Evolutionary conservation across 768 basidiomycete species (phyloP).

Genomic region (Chiua virens): DNA sequence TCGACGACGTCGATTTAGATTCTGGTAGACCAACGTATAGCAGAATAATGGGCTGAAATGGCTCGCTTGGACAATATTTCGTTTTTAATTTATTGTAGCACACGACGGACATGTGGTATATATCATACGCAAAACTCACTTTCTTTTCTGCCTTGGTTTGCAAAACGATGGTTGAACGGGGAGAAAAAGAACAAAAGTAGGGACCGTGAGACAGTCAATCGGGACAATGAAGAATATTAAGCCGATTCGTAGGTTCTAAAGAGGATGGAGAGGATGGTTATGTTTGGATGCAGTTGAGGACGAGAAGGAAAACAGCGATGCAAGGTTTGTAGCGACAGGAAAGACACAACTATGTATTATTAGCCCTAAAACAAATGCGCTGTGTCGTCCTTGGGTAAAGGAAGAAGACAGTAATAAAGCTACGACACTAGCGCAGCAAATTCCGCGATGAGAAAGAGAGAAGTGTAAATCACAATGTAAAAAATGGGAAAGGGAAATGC

Average conservation of each 20-base stretch:
- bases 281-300: conserved; percentile 18
- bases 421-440: conserved; percentile 25
- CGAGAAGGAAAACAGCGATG: conserved; percentile 31
- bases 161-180: not conserved
- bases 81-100: too few species aligned
- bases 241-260: conserved; percentile 19
- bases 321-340: conserved; percentile 28
- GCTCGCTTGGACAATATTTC: too few species aligned
- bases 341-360: conserved; percentile 26
- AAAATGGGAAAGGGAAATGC: conserved; percentile 14
- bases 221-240: conserved; percentile 21
- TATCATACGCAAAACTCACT: not conserved
- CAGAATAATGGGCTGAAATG: too few species aligned
- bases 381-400: conserved; percentile 27
- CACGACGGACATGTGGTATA: not conserved
- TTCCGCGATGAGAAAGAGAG: conserved; percentile 9
- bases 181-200: not conserved
- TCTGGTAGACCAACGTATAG: not conserved
- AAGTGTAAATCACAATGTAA: conserved; percentile 1
- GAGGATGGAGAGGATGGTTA: conserved; percentile 29
- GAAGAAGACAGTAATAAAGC: conserved; percentile 3
- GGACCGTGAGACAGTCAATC: conserved; percentile 5
- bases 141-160: conserved; percentile 8
- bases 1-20: conserved; percentile 9
- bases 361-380: conserved; percentile 24